Base-by-base conservation (phyloP, 306 rosid genomes). In the Alnus rubra region DNA sequence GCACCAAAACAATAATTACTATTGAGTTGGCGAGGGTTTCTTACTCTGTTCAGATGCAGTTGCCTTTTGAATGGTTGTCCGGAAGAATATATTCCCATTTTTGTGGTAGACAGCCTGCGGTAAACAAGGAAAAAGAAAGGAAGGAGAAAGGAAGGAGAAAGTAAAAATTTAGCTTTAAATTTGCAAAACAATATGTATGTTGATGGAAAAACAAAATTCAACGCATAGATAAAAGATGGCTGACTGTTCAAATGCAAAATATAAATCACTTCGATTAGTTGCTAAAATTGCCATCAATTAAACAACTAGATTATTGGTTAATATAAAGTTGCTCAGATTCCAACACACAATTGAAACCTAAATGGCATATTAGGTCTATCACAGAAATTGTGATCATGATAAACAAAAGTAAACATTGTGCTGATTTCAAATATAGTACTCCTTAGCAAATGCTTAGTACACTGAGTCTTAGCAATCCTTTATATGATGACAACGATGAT, bases 81-180 rank as follows among this genome's bases (percentile, higher is more conserved):
- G 90, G 73, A 94, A 92, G 82, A 85, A 88, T 51, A 94, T 15
- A 87, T 88, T 90, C 12, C 90, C 94, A 73, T 90, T 87, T 68
- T 81, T 92, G 81, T 85, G 93, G 82, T 87, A 92, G 48, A 94
- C 94, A 69, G 83, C 77, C 98, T 94, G 51, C 71, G 47, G n/a
- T 11, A 69, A 39, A 47, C 64, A 80, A 65, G 48, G 5, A 0
- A 62, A 76, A n/a, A 23, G 62, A 10, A 71, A 1, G 8, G 0
- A 51, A 33, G 18, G 42, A 23, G 62, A 10, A 71, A 1, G 8
- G 0, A 51, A 33, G 18, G 42, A 31, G 69, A 63, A 13, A 12
- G n/a, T 63, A 6, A 12, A 10, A 31, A 28, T 4, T 62, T 62
- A 10, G 1, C 19, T 31, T 33, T 33, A 13, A 35, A 63, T 33